Conservation (phyloP, 2,329 filamentous ascomycete species). For the Ploettnerulaceae sp. region DNA sequence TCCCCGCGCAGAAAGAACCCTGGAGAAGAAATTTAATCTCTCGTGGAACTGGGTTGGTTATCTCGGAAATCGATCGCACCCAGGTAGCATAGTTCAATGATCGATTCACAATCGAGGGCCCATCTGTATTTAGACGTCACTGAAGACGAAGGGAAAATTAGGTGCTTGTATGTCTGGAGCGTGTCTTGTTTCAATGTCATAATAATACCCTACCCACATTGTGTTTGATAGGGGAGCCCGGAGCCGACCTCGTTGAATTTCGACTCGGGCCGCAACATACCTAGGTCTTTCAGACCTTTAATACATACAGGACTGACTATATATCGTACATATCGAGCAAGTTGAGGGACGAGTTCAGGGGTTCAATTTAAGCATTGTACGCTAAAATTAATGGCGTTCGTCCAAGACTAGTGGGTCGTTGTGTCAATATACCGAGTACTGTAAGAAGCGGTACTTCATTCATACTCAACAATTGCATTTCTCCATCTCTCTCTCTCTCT, state of each 20-base stretch:
- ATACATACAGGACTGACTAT: too few species aligned
- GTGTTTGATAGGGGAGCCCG: too few species aligned
- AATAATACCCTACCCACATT: background rate
- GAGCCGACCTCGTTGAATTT: too few species aligned
- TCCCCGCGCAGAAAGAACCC: conserved; percentile 19
- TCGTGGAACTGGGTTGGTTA: conserved; percentile 5
- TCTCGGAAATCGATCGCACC: background rate
- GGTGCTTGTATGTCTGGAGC: conserved; percentile 6
- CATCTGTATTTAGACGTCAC: conserved; percentile 18
- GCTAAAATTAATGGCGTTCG: conserved; percentile 5
- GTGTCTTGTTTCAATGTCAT: background rate
- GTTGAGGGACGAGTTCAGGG: conserved; percentile 4
- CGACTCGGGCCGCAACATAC: too few species aligned
- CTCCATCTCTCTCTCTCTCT: too few species aligned
- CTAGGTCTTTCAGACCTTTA: too few species aligned
- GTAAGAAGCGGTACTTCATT: too few species aligned
- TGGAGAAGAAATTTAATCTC: conserved; percentile 7
- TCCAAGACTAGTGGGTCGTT: too few species aligned
- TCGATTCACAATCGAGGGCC: conserved; percentile 16
- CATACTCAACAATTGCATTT: background rate
- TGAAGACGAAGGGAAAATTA: conserved; percentile 15
- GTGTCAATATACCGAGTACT: too few species aligned
- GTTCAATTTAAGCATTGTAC: conserved; percentile 15
- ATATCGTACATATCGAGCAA: background rate
- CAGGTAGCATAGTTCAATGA: conserved; percentile 15